Base-by-base conservation (phyloP, 139 green algal genomes). In the Gonium pectorale region DNA sequence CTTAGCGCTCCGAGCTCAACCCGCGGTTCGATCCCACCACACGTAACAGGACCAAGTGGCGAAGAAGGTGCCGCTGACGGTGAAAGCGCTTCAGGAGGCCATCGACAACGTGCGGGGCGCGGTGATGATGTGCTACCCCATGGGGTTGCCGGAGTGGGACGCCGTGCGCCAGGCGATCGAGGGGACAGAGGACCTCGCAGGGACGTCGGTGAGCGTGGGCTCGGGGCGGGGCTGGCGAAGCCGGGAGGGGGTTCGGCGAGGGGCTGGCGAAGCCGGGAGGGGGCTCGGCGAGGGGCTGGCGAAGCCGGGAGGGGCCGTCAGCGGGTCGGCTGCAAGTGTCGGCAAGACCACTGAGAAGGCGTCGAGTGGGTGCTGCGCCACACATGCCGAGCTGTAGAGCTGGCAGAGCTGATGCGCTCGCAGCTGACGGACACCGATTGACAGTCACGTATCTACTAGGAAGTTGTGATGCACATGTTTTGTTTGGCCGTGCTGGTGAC, bases 81-180 rank as follows among this genome's bases (percentile, higher is more conserved):
- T 86, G 77, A 73, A 63, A 37, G 64, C 44, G 59, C 93, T 98
- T 33, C 29, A 89, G 51, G 89, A 93, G 22, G 90, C 90, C 3
- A 75, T 98, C 8, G 92, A 97, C 88, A 89, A 90, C 43, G 89
- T 98, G 21, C 90, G 93, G 26, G 94, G 95, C 44, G 95, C 93
- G 2, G 94, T 96, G 2, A 96, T 97, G 93, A 96, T 96, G 46
- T 96, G 94, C 86, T 97, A 96, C 85, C 95, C 95, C 19, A 94
- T 94, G 91, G 95, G 95, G 13, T 83, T 98, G 77, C 94, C 94
- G 0, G 92, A 94, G 52, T 97, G 92, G 91, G 95, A 98, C 90
- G 87, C 87, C 26, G 92, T 98, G 35, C 81, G 94, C 44, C 73
- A 90, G 62, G 84, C 51, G 46, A 64, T 98, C 17, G 95, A 97